phyloP scores from a whole-genome alignment of 2,329 filamentous ascomycete species.

The Cladosporium sp. region DNA sequence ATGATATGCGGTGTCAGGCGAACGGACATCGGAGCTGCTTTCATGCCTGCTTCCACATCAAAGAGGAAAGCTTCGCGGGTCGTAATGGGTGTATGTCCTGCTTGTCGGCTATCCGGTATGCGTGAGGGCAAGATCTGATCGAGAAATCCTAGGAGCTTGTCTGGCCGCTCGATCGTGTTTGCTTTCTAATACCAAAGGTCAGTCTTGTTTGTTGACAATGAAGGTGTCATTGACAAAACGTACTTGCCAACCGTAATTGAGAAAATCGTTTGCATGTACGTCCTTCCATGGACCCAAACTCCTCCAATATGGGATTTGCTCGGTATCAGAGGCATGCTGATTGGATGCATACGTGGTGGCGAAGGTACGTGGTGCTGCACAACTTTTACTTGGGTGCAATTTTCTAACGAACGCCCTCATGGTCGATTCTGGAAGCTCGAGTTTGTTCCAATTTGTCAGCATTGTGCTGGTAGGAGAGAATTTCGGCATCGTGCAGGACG shows the following conservation, averaged over 20 bases:
- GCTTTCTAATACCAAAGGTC: slow-evolving; percentile 39
- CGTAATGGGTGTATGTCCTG: slow-evolving; percentile 37
- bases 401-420: not conserved
- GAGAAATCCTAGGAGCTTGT: slow-evolving; percentile 53
- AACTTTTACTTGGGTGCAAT: not conserved
- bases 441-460: not conserved
- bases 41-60: slow-evolving; percentile 56
- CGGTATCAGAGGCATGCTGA: not conserved
- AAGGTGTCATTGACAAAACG: slow-evolving; percentile 27
- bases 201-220: not conserved
- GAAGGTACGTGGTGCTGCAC: not conserved
- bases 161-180: slow-evolving; percentile 52
- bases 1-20: slow-evolving; percentile 62
- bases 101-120: slow-evolving; percentile 43
- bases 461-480: not conserved
- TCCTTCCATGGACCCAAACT: slow-evolving; percentile 45
- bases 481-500: not conserved
- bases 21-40: slow-evolving; percentile 59
- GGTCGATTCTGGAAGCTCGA: not conserved
- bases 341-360: not conserved
- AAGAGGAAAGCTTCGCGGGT: slow-evolving; percentile 55
- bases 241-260: slow-evolving; percentile 58
- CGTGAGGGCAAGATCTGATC: slow-evolving; percentile 50
- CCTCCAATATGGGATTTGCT: not conserved
- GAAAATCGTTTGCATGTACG: slow-evolving; percentile 50